These are phyloP conservation scores for Verticillium zaregamsianum DNA, from an alignment of 2,329 filamentous ascomycete species.

Conservation along the genomic window DNA sequence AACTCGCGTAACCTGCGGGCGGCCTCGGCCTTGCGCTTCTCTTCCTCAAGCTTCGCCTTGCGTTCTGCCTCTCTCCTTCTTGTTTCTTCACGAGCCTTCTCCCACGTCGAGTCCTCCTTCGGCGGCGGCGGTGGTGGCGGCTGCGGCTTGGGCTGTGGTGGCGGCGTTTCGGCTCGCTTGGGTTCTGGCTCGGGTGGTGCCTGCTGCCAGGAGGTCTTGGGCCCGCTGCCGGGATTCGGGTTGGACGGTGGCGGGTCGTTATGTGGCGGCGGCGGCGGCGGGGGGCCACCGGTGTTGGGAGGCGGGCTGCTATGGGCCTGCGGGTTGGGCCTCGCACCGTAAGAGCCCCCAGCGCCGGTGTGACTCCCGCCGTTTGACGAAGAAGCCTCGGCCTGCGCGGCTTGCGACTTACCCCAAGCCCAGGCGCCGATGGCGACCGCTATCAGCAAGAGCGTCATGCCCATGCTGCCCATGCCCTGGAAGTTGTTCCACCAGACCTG, in stretches of 20 bases:
- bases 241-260: slow-evolving; percentile 15
- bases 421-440: slow-evolving; percentile 75
- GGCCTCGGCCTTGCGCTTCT: slow-evolving; percentile 54
- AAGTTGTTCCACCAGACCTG: slow-evolving; percentile 69
- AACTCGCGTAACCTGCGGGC: slow-evolving; percentile 48
- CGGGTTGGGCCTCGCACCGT: not conserved
- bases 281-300: slow-evolving; percentile 8
- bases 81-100: slow-evolving; percentile 54
- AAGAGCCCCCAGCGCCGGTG: slow-evolving; percentile 8
- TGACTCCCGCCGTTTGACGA: slow-evolving; percentile 23
- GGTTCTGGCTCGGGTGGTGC: slow-evolving; percentile 12
- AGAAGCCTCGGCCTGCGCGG: slow-evolving; percentile 12
- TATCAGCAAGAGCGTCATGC: slow-evolving; percentile 67
- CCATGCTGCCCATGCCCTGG: slow-evolving; percentile 67
- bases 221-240: slow-evolving; percentile 22
- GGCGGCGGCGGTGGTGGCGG: slow-evolving; percentile 10
- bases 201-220: slow-evolving; percentile 34
- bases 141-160: slow-evolving; percentile 8
- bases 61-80: slow-evolving; percentile 60
- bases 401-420: slow-evolving; percentile 37
- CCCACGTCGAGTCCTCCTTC: slow-evolving; percentile 16
- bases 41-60: slow-evolving; percentile 56
- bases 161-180: slow-evolving; percentile 5
- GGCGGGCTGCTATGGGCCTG: slow-evolving; percentile 4
- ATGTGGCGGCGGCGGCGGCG: slow-evolving; percentile 15